Evolutionary conservation across 257 asterid genomes (phyloP), one percentile per base, ranked within the genome.

Genomic region (Rubia yunnanensis): DNA sequence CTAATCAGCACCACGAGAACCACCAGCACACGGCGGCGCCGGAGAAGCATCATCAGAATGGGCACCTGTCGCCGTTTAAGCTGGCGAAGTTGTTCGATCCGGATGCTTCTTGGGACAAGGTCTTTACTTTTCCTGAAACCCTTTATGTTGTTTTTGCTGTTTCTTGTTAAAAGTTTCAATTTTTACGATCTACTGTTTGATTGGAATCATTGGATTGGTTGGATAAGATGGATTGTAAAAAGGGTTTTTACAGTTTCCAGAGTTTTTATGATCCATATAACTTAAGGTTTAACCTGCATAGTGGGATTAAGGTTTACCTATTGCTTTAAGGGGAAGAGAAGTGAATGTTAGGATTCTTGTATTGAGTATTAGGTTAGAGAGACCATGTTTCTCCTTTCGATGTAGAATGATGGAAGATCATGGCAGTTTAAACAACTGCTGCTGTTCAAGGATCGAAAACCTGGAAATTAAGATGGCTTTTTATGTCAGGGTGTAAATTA

Each of bases 61-160:
- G 90, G 30, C 98, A 91, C 82, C 74, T 84, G 44, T 78, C 95
- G 30, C 85, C 92, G 20, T 87, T 83, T 67, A 85, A 82, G 70
- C 80, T 88, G 69, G 86, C 86, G 22, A 87, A 86, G 78, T 75
- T 88, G 53, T 79, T 91, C 72, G 98, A 91, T 85, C 78, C 86
- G 0, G 86, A 82, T 36, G 80, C 86, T 57, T 73, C 86, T 20
- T 82, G 86, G 86, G 97, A 91, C 72, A 91, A 91, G 97, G 97
- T 89, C 72, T 30, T 18, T 39, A 13, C 22, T 20, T 11, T 8
- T 20, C 34, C 67, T 11, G 41, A 55, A 32, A 27, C 69, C 68
- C 48, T 69, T 63, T 48, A 49, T 58, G 10, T 1, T 30, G 32
- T 27, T 18, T 56, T 56, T 59, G 27, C 15, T 38, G 28, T 57